Percentiles rank a stretch among this genome's conserved stretches.
These are phyloP conservation scores for Xylaria hypoxylon DNA, from an alignment of 2,329 filamentous ascomycete genomes.

Conservation along the genomic window DNA sequence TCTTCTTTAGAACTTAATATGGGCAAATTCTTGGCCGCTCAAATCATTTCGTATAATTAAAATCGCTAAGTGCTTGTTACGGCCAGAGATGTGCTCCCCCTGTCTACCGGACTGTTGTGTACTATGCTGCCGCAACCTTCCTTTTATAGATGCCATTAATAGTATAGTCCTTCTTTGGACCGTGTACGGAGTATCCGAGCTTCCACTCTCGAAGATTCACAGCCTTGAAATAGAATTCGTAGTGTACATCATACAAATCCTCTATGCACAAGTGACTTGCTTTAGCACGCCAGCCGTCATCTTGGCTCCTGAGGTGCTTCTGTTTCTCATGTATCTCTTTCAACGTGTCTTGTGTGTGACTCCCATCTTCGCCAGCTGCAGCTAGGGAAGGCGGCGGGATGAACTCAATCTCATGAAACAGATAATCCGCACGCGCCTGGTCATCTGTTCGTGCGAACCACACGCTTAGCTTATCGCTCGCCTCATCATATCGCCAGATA, in stretches of 20 bases:
- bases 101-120: neutral
- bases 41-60: neutral
- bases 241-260: slow-evolving; percentile 77
- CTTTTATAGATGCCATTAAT: slow-evolving; percentile 66
- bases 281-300: slow-evolving; percentile 67
- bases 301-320: neutral
- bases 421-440: slow-evolving; percentile 71
- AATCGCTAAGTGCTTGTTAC: neutral
- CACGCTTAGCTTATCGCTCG: slow-evolving; percentile 70
- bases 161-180: slow-evolving; percentile 79
- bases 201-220: slow-evolving; percentile 69
- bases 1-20: neutral
- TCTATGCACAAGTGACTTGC: slow-evolving; percentile 77
- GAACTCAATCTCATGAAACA: slow-evolving; percentile 82
- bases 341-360: slow-evolving; percentile 36
- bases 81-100: neutral
- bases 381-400: slow-evolving; percentile 48
- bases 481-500: slow-evolving; percentile 76
- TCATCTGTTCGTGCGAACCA: slow-evolving; percentile 80
- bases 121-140: slow-evolving; percentile 9
- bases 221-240: slow-evolving; percentile 73
- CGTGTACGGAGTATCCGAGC: slow-evolving; percentile 73
- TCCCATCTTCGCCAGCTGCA: slow-evolving; percentile 15
- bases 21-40: no score
- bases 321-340: slow-evolving; percentile 11